Percentiles rank a stretch among this genome's conserved stretches.
Conservation (phyloP, 2,329 filamentous ascomycete genomes). For the Camillea tinctor region DNA sequence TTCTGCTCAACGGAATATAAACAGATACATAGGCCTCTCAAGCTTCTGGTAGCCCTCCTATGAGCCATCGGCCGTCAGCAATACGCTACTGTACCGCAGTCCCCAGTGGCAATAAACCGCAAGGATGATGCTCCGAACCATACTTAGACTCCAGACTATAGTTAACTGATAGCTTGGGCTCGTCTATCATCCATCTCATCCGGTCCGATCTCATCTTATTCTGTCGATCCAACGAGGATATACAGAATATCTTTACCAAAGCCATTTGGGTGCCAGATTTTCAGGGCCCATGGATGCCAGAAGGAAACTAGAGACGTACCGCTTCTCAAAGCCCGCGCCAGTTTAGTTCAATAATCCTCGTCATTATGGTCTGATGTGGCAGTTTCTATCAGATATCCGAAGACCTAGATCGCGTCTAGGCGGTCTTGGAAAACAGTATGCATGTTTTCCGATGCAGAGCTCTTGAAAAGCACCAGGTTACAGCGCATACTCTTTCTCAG, state of each 20-base stretch:
- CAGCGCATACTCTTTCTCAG: background rate
- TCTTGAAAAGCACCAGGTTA: background rate
- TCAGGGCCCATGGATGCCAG: background rate
- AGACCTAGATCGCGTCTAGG: constrained; percentile 16
- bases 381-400: constrained; percentile 16
- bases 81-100: background rate
- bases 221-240: background rate
- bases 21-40: background rate
- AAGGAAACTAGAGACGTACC: background rate
- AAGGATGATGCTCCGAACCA: background rate
- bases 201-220: no score
- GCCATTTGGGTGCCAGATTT: background rate
- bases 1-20: background rate
- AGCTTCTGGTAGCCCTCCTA: background rate
- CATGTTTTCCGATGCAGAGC: constrained; percentile 7
- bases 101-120: background rate
- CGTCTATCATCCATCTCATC: background rate
- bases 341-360: constrained; percentile 8
- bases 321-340: background rate
- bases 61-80: background rate
- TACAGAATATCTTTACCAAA: background rate
- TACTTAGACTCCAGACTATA: background rate
- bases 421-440: constrained; percentile 9
- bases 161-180: background rate
- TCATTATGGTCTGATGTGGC: constrained; percentile 31